Conservation (phyloP, 768 basidiomycete genomes). For the Butyriboletus loyo region DNA sequence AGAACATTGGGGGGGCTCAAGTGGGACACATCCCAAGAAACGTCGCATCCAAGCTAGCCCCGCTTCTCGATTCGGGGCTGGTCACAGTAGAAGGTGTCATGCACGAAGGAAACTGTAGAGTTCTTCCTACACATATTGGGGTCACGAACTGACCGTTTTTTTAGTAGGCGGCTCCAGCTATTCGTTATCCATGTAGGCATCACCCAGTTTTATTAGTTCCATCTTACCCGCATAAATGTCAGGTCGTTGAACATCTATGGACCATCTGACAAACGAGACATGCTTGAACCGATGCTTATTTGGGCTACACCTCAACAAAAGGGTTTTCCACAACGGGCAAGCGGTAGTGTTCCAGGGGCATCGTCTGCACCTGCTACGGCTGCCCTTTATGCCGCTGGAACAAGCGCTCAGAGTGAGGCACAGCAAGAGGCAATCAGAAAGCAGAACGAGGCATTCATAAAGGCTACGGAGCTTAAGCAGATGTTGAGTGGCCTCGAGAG, state of each 20-base stretch:
- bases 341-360: conserved; percentile 10
- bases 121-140: neutral
- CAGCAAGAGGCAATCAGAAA: conserved; percentile 33
- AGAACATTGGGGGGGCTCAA: conserved; percentile 69
- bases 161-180: conserved; percentile 48
- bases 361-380: conserved; percentile 17
- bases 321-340: conserved; percentile 43
- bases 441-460: conserved; percentile 46
- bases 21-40: conserved; percentile 77
- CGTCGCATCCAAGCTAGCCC: conserved; percentile 59
- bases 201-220: neutral
- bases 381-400: conserved; percentile 13
- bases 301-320: conserved; percentile 74
- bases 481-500: conserved; percentile 69
- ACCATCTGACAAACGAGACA: conserved; percentile 51
- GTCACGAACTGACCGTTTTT: conserved; percentile 5
- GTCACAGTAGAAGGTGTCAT: conserved; percentile 70
- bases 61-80: conserved; percentile 60
- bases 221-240: neutral
- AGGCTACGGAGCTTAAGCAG: conserved; percentile 63
- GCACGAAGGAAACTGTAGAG: conserved; percentile 65
- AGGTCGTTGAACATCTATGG: conserved; percentile 76
- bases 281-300: conserved; percentile 61
- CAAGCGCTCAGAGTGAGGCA: conserved; percentile 27
- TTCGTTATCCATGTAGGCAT: conserved; percentile 58